phyloP scores from a whole-genome alignment of 2,329 filamentous ascomycete genomes.

The Coccinonectria pachysandricola region DNA sequence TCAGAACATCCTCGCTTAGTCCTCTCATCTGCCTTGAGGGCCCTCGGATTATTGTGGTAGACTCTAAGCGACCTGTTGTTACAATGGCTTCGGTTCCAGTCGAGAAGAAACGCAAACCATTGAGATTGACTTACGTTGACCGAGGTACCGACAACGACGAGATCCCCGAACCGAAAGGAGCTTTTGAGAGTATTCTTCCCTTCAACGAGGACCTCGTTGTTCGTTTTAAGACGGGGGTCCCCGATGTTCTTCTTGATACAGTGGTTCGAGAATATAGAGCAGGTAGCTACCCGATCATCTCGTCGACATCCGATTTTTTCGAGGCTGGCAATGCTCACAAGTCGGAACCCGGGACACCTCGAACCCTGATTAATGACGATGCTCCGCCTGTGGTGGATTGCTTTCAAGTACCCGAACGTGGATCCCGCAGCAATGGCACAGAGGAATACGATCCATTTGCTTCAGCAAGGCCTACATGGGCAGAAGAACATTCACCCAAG shows the following conservation, averaged over 20 bases:
- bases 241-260: constrained; percentile 33
- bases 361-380: constrained; percentile 5
- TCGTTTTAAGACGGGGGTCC: constrained; percentile 36
- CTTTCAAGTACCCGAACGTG: no score
- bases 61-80: constrained; percentile 17
- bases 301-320: constrained; percentile 13
- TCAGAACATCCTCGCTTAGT: constrained; percentile 8
- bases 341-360: constrained; percentile 18
- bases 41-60: constrained; percentile 23
- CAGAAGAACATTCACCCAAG: constrained; percentile 12
- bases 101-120: constrained; percentile 18
- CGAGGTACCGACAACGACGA: constrained; percentile 28
- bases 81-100: constrained; percentile 21
- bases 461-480: constrained; percentile 20
- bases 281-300: constrained; percentile 18
- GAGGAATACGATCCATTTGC: constrained; percentile 40
- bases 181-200: constrained; percentile 37
- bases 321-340: constrained; percentile 10
- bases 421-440: constrained; percentile 6
- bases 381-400: constrained; percentile 5
- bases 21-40: constrained; percentile 18
- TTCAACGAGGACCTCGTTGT: constrained; percentile 47
- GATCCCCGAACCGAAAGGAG: constrained; percentile 9
- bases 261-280: constrained; percentile 35
- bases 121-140: constrained; percentile 26